Evolutionary conservation across 129 eudicot species (phyloP), one percentile per base, ranked within the genome.

Genomic region (Chrysanthemum seticuspe): DNA sequence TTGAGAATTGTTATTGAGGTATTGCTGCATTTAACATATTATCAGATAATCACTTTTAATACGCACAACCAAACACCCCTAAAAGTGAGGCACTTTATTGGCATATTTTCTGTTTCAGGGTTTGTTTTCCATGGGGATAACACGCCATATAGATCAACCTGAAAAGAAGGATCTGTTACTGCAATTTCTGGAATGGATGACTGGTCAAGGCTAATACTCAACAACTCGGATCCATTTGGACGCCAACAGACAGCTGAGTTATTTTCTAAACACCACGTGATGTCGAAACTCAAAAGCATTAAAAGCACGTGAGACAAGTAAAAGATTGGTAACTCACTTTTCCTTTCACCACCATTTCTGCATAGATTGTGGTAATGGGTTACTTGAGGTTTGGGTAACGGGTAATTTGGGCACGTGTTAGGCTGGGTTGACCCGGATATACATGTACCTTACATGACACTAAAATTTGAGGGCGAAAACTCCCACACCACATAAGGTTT

Each of bases 101-200:
- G 36, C 29, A 9, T 13, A 13, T 29, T 45, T 27, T 10, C n/a
- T 15, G 78, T 10, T 23, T 52, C 80, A 91, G 95, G 87, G 78
- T 51, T 73, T 88, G 76, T 91, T 91, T 91, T 76, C 80, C 31
- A 65, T 76, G 88, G 92, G 91, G 48, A 62, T 91, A 82, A 78
- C 92, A 52, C 88, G 95, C 13, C 88, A 87, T 78, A 62, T 88
- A 58, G 88, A 74, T 56, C 83, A 91, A 75, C 85, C 95, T 10
- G 90, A 88, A 80, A 91, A 88, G 97, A 85, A 88, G 63, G 91
- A 88, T 3, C 76, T 91, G 60, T 83, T 91, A 53, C 81, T 88
- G 63, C 89, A 86, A 63, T 74, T 91, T 81, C 85, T 91, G 12
- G 80, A 80, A 68, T 91, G 97, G 95, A 88, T 91, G 97, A 84